Base-by-base conservation (phyloP, 176 grass and related monocot genomes). In the Cenchrus purpureus region DNA sequence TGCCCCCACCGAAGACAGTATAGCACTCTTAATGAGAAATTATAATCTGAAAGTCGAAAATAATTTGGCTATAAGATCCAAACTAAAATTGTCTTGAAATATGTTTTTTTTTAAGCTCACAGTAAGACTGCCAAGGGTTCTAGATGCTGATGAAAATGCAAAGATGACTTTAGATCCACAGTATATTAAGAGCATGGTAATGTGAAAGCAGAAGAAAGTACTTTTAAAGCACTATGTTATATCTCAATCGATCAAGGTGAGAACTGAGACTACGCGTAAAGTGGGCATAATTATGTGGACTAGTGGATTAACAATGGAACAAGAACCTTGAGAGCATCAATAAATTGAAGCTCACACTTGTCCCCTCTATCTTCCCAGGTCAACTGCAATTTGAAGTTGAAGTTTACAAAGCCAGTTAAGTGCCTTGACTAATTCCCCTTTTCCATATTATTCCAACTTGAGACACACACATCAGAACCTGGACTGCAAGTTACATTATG, bases 381-480 rank as follows among this genome's bases (percentile, higher is more conserved):
- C 69, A 54, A 65, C 61, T 20, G 49, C 4, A 77, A 86, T 82
- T 73, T 29, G 74, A 77, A 29, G 15, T 29, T 82, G 28, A 54
- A 19, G 37, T 40, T 40, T 40, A 40, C 37, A 12, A 64, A 78
- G 20, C 48, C 34, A 73, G 19, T 51, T 79, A 44, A 3, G 12
- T 78, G 28, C 3, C 12, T 54, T 72, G 13, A 13, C 45, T 64
- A 60, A 55, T 49, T 34, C 34, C 11, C 34, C 50, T 51, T 4
- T 53, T 31, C 60, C 61, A 77, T 51, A 78, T 25, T 56, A 25
- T 17, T 54, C 78, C 54, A 65, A 48, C 4, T 56, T 64, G 54
- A 68, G 49, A 29, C 44, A 70, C 7, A 29, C 19, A 76, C 43
- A 10, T 16, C 73, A 85, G 60, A 45, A 74, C 14, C 68, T 43